Base-by-base conservation (phyloP, 2,329 filamentous ascomycete genomes). In the Penicillium decumbens region DNA sequence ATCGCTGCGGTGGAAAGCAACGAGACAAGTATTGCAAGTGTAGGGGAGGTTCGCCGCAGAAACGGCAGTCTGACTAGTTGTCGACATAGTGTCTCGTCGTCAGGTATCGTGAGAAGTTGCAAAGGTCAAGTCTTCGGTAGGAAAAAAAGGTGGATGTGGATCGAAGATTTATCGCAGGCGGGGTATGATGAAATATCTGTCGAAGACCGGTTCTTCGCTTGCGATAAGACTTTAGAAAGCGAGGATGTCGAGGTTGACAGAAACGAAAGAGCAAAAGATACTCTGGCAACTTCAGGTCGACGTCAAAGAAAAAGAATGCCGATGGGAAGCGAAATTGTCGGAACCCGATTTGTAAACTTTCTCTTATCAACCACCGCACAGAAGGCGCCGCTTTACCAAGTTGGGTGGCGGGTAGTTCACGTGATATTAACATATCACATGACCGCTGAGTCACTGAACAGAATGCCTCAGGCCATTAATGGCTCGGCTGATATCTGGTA, bases 1-100 rank as follows among this genome's bases (percentile, higher is more conserved):
- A 67, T 97, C 92, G 69, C 88, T 90, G 67, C 89, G 90, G 59
- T 92, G 86, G 74, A 97, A 98, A 45, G 92, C 93, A 61, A 98
- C 91, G 70, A 95, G 89, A 68, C 93, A 98, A 50, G 91, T 93
- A 73, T 97, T 98, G 83, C 93, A 98, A 48, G 92, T 97, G 75
- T 92, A 98, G 1, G 93, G 92, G 68, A 96, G 89, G 24, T 85
- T 79, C 28, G 80, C 68, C 18, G 54, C 51, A 29, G 44, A 68
- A 25, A 27, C 59, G 47, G 65, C 67, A 25, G 64, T 62, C 54
- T 69, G 49, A 15, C 46, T 49, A 29, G 46, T 55, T 25, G 55
- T 68, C 58, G 59, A 57, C 57, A 65, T 65, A 28, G 27, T 42
- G 37, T 38, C 45, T 38, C 35, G 35, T 43, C 23, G 37, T 42